Evolutionary conservation across 495 filamentous ascomycete species (phyloP), one percentile per base, ranked within the genome.

Genomic region (Zalerion maritima): DNA sequence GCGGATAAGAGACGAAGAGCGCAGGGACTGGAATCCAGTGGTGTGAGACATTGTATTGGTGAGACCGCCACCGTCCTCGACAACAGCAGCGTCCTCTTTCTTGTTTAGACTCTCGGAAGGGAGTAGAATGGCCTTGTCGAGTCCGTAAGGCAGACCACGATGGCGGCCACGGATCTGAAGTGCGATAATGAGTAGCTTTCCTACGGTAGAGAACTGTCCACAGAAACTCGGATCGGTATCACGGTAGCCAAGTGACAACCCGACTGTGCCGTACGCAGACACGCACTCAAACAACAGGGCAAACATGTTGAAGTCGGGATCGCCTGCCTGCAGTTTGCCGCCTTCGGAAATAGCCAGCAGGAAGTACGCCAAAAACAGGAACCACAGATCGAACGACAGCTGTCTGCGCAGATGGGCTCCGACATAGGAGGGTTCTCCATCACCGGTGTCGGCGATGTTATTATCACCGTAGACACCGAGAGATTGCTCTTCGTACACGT

Each of bases 401-500:
- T 96, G 87, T 23, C 75, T 72, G 6, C 84, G 77, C 42, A 94
- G 66, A 64, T 96, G 87, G 21, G 79, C 69, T 8, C 81, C 78
- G 31, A 94, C 74, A 41, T 94, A 94, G 34, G 71, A 83, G 16
- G 78, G 68, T 21, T 78, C 71, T 15, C 54, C 66, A 24, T 57
- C 55, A 1, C 40, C 44, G 3, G 51, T 42, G 18, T 60, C 53
- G n/a, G 74, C 64, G 4, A 71, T 63, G 0, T 55, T 52, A 13
- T 44, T 17, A 11, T 42, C 45, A 24, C 44, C 52, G 43, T 81
- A 94, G 13, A 96, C 69, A 2, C 87, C 87, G 6, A 96, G 68
- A 31, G 81, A 86, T 42, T 79, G 79, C 48, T 96, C 87, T 52
- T 96, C 87, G 60, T 96, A 96, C 6, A 94, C 86, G 50, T 96